Evolutionary conservation across 148 eudicot genomes (phyloP), one percentile per base, ranked within the genome.

Genomic region (Drosera capensis): DNA sequence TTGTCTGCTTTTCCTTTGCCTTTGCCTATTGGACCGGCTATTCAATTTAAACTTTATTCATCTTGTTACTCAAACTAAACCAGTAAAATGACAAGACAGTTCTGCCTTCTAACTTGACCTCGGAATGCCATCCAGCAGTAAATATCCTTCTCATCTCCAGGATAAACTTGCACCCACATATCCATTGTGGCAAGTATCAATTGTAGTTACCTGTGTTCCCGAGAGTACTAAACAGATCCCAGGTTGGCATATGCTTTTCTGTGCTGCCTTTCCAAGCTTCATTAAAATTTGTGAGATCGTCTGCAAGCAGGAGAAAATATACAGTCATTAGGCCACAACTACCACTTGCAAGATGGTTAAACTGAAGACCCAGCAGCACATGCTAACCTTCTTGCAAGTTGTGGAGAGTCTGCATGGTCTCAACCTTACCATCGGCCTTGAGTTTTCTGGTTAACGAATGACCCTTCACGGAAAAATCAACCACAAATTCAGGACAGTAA

Each of bases 371-470:
- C n/a, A n/a, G n/a, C n/a, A n/a, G n/a, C n/a, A 5, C 11, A 34
- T 34, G 20, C 68, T 20, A 20, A 79, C 96, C 96, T 76, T 82
- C 78, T 39, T 76, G 43, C 53, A 82, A 31, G 54, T 86, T 86
- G 59, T 86, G 96, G 58, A 86, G 65, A 31, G 78, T 74, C 61
- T 86, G 82, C 58, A 48, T 29, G 40, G 84, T 82, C 21, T 82
- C 87, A 63, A 79, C 88, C 52, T 67, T 71, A 9, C 96, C 96
- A 57, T 79, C 94, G 15, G 88, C 51, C 48, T 59, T 66, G 40
- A 86, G 82, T 67, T 67, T 86, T 68, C 94, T 73, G 25, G 75
- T 65, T 14, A 82, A 54, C 2, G 94, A 73, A 67, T 79, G 88
- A 17, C 94, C 96, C 96, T 86, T 55, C 20, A 31, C 35, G 17